A percentile compares a stretch with the other conserved stretches of the same genome.
Evolutionary conservation across 2,329 filamentous ascomycete species (phyloP).

Genomic region (Botrytis fabae): DNA sequence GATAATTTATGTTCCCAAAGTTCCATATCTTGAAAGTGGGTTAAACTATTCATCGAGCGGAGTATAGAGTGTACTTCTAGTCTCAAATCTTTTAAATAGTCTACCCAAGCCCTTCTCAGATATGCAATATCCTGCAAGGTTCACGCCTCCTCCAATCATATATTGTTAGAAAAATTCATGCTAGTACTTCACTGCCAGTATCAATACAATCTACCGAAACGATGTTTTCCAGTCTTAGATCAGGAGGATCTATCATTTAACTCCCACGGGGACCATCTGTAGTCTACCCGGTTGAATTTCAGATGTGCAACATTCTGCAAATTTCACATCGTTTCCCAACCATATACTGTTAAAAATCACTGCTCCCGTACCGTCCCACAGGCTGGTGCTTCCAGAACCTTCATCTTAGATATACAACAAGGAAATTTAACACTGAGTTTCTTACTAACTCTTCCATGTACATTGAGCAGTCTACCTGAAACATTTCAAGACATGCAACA

Average conservation of each 20-base stretch:
- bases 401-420: neutral
- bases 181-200: neutral
- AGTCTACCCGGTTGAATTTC: neutral
- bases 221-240: neutral
- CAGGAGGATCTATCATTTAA: neutral
- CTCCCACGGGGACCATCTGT: neutral
- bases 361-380: too few relatives aligned
- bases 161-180: neutral
- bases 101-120: neutral
- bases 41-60: neutral
- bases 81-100: neutral
- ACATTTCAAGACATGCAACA: neutral
- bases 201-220: neutral
- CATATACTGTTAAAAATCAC: neutral
- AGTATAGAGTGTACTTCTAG: neutral
- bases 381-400: neutral
- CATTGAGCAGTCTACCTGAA: neutral
- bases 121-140: neutral
- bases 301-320: neutral
- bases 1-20: neutral
- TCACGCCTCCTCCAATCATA: neutral
- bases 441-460: neutral
- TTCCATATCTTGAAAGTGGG: neutral
- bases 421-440: neutral
- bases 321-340: neutral